Conservation (phyloP, 768 basidiomycete genomes). For the Suillus discolor region DNA sequence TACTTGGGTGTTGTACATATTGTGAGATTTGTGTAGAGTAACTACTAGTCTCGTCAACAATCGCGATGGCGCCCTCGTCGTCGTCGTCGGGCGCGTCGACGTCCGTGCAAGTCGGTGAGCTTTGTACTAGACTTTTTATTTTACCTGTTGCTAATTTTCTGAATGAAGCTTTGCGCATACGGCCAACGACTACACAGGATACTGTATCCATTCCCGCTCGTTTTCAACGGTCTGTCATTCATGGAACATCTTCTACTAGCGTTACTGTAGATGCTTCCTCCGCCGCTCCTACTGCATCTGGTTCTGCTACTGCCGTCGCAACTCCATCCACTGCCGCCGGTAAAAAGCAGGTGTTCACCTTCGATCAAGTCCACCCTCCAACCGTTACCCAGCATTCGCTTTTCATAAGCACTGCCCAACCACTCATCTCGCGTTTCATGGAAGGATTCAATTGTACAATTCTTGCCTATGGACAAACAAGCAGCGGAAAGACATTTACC, state of each 20-base stretch:
- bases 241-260: slow-evolving; percentile 70
- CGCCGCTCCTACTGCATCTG: slow-evolving; percentile 49
- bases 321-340: slow-evolving; percentile 49
- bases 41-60: slow-evolving; percentile 17
- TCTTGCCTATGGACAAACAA: slow-evolving; percentile 37
- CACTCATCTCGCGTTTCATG: slow-evolving; percentile 83
- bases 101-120: slow-evolving; percentile 93
- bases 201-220: slow-evolving; percentile 85
- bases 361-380: slow-evolving; percentile 94
- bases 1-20: background rate
- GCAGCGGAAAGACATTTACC: slow-evolving; percentile 59
- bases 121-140: background rate
- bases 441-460: slow-evolving; percentile 95
- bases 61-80: slow-evolving; percentile 74
- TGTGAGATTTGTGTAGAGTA: slow-evolving; percentile 8
- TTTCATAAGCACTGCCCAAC: slow-evolving; percentile 82
- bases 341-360: slow-evolving; percentile 87
- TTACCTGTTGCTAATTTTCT: slow-evolving; percentile 21
- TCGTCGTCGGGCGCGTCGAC: slow-evolving; percentile 67
- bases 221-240: slow-evolving; percentile 90
- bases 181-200: slow-evolving; percentile 86
- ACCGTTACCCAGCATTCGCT: slow-evolving; percentile 82
- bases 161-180: slow-evolving; percentile 78
- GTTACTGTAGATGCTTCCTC: slow-evolving; percentile 81
- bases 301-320: slow-evolving; percentile 50